These are phyloP conservation scores for Suhomyces wounanorum DNA, from an alignment of 1,139 yeast species.

Conservation along the genomic window DNA sequence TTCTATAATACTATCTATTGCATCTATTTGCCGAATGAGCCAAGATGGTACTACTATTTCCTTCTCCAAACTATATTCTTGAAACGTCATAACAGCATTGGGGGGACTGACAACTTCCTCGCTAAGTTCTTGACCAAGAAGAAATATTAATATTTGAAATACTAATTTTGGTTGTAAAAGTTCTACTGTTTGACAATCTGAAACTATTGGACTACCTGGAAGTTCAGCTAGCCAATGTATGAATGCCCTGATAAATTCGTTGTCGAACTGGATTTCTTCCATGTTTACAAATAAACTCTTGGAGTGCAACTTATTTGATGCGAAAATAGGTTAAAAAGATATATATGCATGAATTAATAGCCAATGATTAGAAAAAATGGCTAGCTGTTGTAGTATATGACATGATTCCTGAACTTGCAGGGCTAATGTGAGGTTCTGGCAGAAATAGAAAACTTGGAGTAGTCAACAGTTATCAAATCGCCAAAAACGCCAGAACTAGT, in stretches of 20 bases:
- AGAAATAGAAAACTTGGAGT: slow-evolving; percentile 44
- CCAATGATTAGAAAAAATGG: neutral
- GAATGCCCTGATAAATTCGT: slow-evolving; percentile 18
- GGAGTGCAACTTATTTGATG: neutral
- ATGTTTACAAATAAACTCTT: neutral
- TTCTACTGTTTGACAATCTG: slow-evolving; percentile 9
- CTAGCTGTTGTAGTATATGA: neutral
- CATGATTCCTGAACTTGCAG: slow-evolving; percentile 1
- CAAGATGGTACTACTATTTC: neutral
- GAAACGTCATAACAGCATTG: neutral
- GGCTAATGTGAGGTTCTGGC: slow-evolving; percentile 22
- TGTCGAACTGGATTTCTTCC: neutral
- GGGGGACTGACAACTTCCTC: no score
- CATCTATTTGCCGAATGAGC: neutral
- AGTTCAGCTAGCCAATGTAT: slow-evolving; percentile 31
- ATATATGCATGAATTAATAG: slow-evolving; percentile 1
- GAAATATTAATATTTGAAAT: slow-evolving; percentile 15
- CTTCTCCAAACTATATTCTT: neutral
- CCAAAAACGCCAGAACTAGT: slow-evolving; percentile 28
- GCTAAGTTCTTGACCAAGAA: slow-evolving; percentile 20
- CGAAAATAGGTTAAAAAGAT: no score
- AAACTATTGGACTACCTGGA: slow-evolving; percentile 20
- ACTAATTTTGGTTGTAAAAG: slow-evolving; percentile 19
- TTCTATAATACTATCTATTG: neutral
- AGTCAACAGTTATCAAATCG: slow-evolving; percentile 49